Evolutionary conservation across 352 stramenopile genomes (phyloP), one percentile per base, ranked within the genome.

Genomic region (Phytopythium aichiense): DNA sequence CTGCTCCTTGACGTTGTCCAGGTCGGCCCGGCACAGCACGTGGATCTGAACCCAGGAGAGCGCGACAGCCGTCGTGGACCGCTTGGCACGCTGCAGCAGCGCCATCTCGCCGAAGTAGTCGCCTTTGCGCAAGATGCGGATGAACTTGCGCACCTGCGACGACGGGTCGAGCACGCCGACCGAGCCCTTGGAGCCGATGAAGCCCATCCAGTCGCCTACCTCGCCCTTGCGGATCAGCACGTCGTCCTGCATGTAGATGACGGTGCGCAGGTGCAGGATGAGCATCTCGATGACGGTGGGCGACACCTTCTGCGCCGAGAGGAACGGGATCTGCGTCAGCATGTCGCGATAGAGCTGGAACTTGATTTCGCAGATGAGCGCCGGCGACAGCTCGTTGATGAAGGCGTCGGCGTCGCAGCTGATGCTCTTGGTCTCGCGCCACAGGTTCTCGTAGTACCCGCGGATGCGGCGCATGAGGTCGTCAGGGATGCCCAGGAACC

Each of bases 231-330:
- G 77, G 35, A 91, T 90, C 13, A 91, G 59, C 18, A 92, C 73
- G 56, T 92, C 84, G 60, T 89, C 84, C 60, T 91, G 81, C 79
- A 91, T 89, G 65, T 92, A 92, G 53, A 89, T 89, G 33, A 89
- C 72, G 0, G 81, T 89, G 23, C 81, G 73, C 28, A 92, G 61
- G 38, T 89, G 77, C 43, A 90, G 57, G 49, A 92, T 88, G 22
- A 92, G 69, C 69, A 90, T 86, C 58, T 91, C 79, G n/a, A 92
- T 87, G 16, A 91, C 79, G 5, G 80, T 74, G 18, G 77, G 68
- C 11, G 85, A 78, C 20, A 90, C 73, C n/a, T 86, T 83, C 11
- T 74, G 68, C 2, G 81, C 68, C 8, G 81, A 91, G 9, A 92
- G 65, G 61, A 92, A 92, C 7, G 78, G 79, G 61, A 91, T 90